phyloP scores from a whole-genome alignment of 768 basidiomycete species.

The Scleroderma citrinum region DNA sequence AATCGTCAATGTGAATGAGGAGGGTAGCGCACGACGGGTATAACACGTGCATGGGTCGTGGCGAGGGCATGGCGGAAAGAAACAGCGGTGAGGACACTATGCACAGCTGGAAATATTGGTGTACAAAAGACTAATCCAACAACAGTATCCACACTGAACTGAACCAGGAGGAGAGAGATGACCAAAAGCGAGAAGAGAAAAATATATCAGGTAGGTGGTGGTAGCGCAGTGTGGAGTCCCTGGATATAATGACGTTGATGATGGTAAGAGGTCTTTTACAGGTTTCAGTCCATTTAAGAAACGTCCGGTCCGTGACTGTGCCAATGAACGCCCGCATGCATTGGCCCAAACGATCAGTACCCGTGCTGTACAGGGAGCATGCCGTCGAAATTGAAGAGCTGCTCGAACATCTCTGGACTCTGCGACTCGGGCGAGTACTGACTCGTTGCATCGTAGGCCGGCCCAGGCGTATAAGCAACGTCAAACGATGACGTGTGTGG shows the following conservation, averaged over 20 bases:
- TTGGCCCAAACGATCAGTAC: conserved; percentile 27
- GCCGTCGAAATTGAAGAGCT: conserved; percentile 32
- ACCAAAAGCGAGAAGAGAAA: conserved; percentile 2
- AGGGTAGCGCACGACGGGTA: background rate
- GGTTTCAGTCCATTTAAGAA: conserved; percentile 21
- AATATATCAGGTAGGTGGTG: conserved; percentile 6
- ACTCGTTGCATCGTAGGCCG: conserved; percentile 22
- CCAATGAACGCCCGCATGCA: conserved; percentile 34
- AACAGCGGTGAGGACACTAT: conserved; percentile 1
- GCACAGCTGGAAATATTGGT: conserved; percentile 1
- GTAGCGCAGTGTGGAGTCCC: conserved; percentile 18
- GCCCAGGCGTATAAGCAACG: conserved; percentile 17
- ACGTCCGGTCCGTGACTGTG: conserved; percentile 17
- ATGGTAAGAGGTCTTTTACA: too few relatives aligned
- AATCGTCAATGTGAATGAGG: background rate
- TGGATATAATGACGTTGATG: conserved; percentile 11
- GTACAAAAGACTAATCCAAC: conserved; percentile 34
- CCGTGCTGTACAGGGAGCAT: conserved; percentile 29
- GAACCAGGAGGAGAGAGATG: conserved; percentile 10
- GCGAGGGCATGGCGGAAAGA: conserved; percentile 17
- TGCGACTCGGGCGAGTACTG: conserved; percentile 25
- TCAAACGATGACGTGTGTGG: conserved; percentile 9
- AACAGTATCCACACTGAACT: conserved; percentile 34
- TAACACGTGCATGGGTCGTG: conserved; percentile 4
- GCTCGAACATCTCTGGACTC: conserved; percentile 31